A percentile compares a stretch with the other conserved stretches of the same genome.
These are phyloP conservation scores for Moesziomyces antarcticus DNA, from an alignment of 1,284 basidiomycete genomes.

Conservation along the genomic window DNA sequence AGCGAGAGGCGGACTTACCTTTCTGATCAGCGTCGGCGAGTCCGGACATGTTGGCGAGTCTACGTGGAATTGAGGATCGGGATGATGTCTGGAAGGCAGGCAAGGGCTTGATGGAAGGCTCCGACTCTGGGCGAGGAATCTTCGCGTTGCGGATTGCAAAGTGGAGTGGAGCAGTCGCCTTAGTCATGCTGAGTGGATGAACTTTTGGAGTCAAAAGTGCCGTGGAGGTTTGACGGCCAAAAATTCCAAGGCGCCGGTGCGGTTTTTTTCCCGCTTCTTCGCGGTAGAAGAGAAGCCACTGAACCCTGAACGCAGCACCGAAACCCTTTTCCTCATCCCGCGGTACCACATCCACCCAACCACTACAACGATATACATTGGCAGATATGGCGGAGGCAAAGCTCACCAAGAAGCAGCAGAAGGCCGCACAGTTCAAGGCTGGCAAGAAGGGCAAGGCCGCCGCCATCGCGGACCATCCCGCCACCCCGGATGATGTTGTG, in stretches of 20 bases:
- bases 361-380: too few relatives aligned
- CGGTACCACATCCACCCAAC: too few relatives aligned
- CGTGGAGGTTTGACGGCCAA: constrained; percentile 19
- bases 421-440: constrained; percentile 53
- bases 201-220: neutral
- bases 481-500: constrained; percentile 25
- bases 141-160: constrained; percentile 6
- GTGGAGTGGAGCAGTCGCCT: constrained; percentile 1
- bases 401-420: constrained; percentile 61
- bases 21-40: constrained; percentile 60
- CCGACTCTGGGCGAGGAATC: constrained; percentile 18
- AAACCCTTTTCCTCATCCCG: neutral
- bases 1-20: constrained; percentile 20
- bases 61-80: neutral
- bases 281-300: neutral
- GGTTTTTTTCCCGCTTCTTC: constrained; percentile 3
- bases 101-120: neutral
- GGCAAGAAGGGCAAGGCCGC: constrained; percentile 42
- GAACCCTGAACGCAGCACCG: constrained; percentile 30
- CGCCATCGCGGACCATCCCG: constrained; percentile 25
- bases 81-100: constrained; percentile 4
- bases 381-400: constrained; percentile 29
- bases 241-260: constrained; percentile 10
- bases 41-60: constrained; percentile 37
- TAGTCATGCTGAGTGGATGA: constrained; percentile 32